phyloP scores from a whole-genome alignment of 495 filamentous ascomycete genomes.

The Chaetomium tenue region DNA sequence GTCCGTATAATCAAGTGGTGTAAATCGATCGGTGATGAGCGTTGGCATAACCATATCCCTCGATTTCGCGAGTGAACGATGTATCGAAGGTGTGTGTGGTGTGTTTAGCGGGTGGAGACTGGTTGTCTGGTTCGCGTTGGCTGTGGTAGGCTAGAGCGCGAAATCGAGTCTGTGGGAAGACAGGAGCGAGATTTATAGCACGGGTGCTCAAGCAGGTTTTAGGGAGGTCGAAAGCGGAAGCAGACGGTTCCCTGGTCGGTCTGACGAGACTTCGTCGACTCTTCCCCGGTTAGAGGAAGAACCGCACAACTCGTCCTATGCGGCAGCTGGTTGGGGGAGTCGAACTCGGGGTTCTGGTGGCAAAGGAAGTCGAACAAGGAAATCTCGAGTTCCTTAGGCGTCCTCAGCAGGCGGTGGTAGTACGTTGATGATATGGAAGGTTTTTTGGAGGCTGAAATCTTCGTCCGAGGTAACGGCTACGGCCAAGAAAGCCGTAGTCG shows the following conservation, averaged over 20 bases:
- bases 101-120: not conserved
- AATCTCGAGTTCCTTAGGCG: conserved; percentile 47
- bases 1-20: conserved; percentile 40
- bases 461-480: conserved; percentile 65
- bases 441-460: conserved; percentile 66
- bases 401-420: conserved; percentile 55
- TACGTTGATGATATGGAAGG: conserved; percentile 65
- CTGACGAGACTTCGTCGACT: conserved; percentile 87
- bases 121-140: conserved; percentile 3
- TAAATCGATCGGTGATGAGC: conserved; percentile 46
- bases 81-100: conserved; percentile 11
- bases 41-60: conserved; percentile 58
- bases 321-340: conserved; percentile 81
- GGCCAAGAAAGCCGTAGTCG: conserved; percentile 72
- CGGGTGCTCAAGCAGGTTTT: conserved; percentile 49
- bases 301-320: conserved; percentile 93
- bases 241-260: conserved; percentile 72
- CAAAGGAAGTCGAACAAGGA: conserved; percentile 52
- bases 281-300: conserved; percentile 97
- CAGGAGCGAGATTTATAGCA: conserved; percentile 10
- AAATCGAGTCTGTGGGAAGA: conserved; percentile 9
- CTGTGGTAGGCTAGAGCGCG: conserved; percentile 3
- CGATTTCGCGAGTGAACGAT: conserved; percentile 30
- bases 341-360: conserved; percentile 55
- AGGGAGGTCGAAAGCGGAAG: conserved; percentile 85